Evolutionary conservation across 2,329 filamentous ascomycete species (phyloP).

Genomic region (Penicillium oxalicum): DNA sequence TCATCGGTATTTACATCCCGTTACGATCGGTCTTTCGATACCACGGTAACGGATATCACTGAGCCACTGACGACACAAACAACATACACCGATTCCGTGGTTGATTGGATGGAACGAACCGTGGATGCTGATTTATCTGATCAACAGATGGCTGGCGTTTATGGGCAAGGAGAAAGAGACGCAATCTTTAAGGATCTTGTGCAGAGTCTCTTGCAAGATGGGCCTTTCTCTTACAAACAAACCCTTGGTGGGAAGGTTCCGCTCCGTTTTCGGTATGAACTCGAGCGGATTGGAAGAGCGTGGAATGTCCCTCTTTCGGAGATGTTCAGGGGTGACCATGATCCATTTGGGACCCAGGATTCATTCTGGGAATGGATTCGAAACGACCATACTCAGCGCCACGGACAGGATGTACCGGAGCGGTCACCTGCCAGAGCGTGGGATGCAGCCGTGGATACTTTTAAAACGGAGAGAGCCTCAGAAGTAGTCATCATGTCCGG

Average conservation of each 20-base stretch:
- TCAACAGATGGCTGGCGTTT: background rate
- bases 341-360: constrained; percentile 22
- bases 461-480: constrained; percentile 29
- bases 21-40: constrained; percentile 22
- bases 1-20: constrained; percentile 16
- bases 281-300: constrained; percentile 30
- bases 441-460: constrained; percentile 30
- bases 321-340: constrained; percentile 25
- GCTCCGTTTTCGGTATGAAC: constrained; percentile 34
- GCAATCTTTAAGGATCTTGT: constrained; percentile 22
- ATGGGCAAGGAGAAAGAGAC: constrained; percentile 4
- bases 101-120: constrained; percentile 11
- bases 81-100: constrained; percentile 24
- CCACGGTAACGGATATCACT: constrained; percentile 22
- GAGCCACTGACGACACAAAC: constrained; percentile 22
- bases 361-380: constrained; percentile 32
- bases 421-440: constrained; percentile 28
- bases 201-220: constrained; percentile 24
- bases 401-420: constrained; percentile 25
- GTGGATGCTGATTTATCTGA: constrained; percentile 7
- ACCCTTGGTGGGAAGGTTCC: constrained; percentile 24
- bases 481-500: constrained; percentile 39
- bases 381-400: constrained; percentile 18
- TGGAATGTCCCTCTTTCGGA: constrained; percentile 24
- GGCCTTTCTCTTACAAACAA: constrained; percentile 32